Percentiles rank a stretch among this genome's conserved stretches.
phyloP scores from a whole-genome alignment of 2,329 filamentous ascomycete genomes.

The Sporothrix mexicana region DNA sequence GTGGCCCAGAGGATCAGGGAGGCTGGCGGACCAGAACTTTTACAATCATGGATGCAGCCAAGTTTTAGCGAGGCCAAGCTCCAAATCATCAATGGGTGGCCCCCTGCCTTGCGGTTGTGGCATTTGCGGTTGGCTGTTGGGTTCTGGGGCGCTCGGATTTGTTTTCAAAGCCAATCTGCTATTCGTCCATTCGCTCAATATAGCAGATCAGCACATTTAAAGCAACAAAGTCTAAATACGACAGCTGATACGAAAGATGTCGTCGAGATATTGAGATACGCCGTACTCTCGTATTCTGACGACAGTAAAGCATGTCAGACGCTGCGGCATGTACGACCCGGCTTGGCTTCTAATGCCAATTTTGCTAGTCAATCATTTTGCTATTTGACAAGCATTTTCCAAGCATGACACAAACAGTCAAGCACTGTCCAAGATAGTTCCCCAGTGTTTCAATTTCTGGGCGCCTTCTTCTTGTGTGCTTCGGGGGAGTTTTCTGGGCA shows the following conservation, averaged over 20 bases:
- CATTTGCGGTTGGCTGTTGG: background rate
- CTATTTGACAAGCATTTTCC: background rate
- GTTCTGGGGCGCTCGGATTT: background rate
- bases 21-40: background rate
- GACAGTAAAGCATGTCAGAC: background rate
- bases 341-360: slow-evolving; percentile 1
- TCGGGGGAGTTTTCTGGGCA: too few relatives aligned
- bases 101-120: background rate
- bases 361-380: background rate
- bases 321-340: background rate
- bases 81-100: background rate
- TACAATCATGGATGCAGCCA: slow-evolving; percentile 7
- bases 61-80: background rate
- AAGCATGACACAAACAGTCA: background rate
- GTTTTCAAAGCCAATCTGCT: background rate
- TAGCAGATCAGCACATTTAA: background rate
- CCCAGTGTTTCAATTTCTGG: background rate
- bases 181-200: background rate
- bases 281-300: background rate
- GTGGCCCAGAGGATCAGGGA: background rate
- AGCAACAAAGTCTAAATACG: too few relatives aligned
- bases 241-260: background rate
- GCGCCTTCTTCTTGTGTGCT: too few relatives aligned
- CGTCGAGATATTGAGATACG: background rate
- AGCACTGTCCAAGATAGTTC: background rate